Evolutionary conservation across 768 basidiomycete species (phyloP).

Genomic region (Tricholoma saponaceum): DNA sequence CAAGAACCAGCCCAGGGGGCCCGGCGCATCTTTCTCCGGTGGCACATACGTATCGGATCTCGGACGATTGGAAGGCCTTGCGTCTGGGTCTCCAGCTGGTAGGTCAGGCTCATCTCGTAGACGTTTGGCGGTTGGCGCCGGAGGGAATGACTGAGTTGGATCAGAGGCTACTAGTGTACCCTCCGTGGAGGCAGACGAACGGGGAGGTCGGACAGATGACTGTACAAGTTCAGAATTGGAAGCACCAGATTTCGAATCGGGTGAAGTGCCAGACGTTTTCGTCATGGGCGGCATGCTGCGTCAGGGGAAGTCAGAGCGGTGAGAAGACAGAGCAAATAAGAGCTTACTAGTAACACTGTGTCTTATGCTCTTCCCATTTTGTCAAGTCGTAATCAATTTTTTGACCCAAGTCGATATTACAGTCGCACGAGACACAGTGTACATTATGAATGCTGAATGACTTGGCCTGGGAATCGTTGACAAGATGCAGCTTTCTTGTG

Average conservation of each 20-base stretch:
- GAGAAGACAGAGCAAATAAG: neutral
- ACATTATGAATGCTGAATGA: constrained; percentile 40
- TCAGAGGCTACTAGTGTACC: constrained; percentile 32
- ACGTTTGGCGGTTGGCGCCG: constrained; percentile 41
- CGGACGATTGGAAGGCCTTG: constrained; percentile 45
- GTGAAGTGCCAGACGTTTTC: constrained; percentile 3
- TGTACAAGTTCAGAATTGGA: constrained; percentile 9
- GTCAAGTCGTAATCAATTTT: constrained; percentile 56
- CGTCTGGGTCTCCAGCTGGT: constrained; percentile 27
- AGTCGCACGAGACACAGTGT: constrained; percentile 48
- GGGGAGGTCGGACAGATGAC: constrained; percentile 16
- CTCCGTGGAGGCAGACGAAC: constrained; percentile 29
- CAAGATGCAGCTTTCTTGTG: constrained; percentile 55
- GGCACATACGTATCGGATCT: constrained; percentile 44
- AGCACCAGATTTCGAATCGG: constrained; percentile 2
- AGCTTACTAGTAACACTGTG: constrained; percentile 31
- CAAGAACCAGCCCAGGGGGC: constrained; percentile 54
- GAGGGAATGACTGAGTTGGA: constrained; percentile 12
- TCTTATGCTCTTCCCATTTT: constrained; percentile 63
- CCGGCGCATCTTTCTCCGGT: constrained; percentile 41
- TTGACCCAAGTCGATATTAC: constrained; percentile 39
- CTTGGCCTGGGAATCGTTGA: constrained; percentile 63
- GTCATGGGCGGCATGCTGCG: constrained; percentile 2
- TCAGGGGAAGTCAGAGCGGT: neutral
- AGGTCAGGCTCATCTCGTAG: constrained; percentile 27